phyloP scores from a whole-genome alignment of 768 basidiomycete species.

The Hypholoma sublateritium region DNA sequence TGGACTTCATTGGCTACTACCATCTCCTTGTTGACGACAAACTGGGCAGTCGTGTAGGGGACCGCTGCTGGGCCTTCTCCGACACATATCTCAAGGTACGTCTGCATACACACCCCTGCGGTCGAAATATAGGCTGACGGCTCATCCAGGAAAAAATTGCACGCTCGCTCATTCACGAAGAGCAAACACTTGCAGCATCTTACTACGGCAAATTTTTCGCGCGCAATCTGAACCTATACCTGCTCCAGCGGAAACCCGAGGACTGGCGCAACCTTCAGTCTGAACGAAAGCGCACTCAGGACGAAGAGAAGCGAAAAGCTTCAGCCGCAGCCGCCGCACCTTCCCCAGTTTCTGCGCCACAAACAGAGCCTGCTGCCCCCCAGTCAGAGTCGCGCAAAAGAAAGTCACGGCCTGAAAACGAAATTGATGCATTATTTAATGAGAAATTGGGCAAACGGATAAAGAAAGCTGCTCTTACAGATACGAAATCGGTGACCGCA shows the following conservation, averaged over 20 bases:
- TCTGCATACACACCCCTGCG: constrained; percentile 2
- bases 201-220: constrained; percentile 89
- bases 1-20: constrained; percentile 77
- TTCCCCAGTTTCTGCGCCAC: neutral
- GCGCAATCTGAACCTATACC: constrained; percentile 71
- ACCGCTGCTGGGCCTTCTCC: constrained; percentile 88
- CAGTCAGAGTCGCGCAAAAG: constrained; percentile 10
- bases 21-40: constrained; percentile 84
- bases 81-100: constrained; percentile 90
- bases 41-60: constrained; percentile 87
- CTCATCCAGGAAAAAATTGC: constrained; percentile 84
- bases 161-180: constrained; percentile 69
- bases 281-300: constrained; percentile 31
- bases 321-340: neutral
- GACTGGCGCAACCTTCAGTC: constrained; percentile 83
- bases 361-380: neutral
- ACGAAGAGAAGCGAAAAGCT: constrained; percentile 9
- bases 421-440: constrained; percentile 76
- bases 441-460: constrained; percentile 54
- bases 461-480: constrained; percentile 51
- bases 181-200: constrained; percentile 70
- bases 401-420: constrained; percentile 43
- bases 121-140: constrained; percentile 5
- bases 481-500: neutral
- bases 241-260: constrained; percentile 76